Evolutionary conservation across 768 basidiomycete species (phyloP).

Genomic region (Lentinula guzmanii): DNA sequence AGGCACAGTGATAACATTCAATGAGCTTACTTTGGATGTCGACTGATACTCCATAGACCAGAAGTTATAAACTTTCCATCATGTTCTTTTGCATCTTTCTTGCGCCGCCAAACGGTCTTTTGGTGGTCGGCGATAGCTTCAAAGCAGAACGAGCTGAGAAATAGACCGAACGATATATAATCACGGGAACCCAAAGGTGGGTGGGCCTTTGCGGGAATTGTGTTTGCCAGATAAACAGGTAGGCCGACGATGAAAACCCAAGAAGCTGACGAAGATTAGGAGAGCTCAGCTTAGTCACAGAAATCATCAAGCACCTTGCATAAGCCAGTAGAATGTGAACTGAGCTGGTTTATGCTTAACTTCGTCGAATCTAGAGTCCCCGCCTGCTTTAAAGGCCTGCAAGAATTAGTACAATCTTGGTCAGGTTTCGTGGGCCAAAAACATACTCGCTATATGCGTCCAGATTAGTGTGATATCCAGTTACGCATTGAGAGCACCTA

Average conservation of each 20-base stretch:
- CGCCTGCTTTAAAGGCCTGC: slow-evolving; percentile 32
- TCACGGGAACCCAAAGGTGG: slow-evolving; percentile 50
- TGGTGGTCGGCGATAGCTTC: slow-evolving; percentile 62
- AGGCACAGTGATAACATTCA: background rate
- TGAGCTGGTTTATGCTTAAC: slow-evolving; percentile 37
- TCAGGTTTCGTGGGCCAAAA: background rate
- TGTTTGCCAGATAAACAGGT: slow-evolving; percentile 62
- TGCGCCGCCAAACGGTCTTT: slow-evolving; percentile 56
- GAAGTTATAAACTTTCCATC: slow-evolving; percentile 63
- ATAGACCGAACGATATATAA: slow-evolving; percentile 47
- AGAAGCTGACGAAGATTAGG: slow-evolving; percentile 30
- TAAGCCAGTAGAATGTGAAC: slow-evolving; percentile 60
- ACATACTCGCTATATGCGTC: background rate
- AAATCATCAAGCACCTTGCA: slow-evolving; percentile 34
- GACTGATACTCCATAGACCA: slow-evolving; percentile 61
- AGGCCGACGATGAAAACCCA: slow-evolving; percentile 68
- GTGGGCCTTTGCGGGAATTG: slow-evolving; percentile 41
- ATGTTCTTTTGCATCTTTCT: slow-evolving; percentile 57
- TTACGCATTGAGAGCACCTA: slow-evolving; percentile 19
- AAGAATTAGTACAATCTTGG: slow-evolving; percentile 4
- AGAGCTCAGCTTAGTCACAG: background rate
- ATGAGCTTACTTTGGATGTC: slow-evolving; percentile 65
- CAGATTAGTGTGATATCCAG: background rate
- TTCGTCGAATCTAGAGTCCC: slow-evolving; percentile 47
- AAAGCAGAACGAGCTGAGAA: slow-evolving; percentile 48